phyloP scores from a whole-genome alignment of 2,329 filamentous ascomycete genomes.

The Aspergillus unguis region DNA sequence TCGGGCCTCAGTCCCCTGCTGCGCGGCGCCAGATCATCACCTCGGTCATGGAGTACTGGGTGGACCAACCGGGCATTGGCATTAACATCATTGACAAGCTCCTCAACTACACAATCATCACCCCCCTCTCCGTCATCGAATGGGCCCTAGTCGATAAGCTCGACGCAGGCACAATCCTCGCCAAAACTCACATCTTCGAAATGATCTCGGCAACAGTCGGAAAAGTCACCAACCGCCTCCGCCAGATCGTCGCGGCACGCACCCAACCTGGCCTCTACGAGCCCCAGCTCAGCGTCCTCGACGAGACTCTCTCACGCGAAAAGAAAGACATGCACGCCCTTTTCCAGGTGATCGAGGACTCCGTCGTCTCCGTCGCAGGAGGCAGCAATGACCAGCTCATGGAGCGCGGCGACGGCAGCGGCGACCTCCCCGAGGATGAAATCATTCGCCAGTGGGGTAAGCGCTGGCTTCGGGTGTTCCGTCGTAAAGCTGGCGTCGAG shows the following conservation, averaged over 20 bases:
- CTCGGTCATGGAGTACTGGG: conserved; percentile 90
- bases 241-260: conserved; percentile 69
- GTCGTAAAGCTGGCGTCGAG: conserved; percentile 78
- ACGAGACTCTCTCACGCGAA: conserved; percentile 67
- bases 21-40: conserved; percentile 85
- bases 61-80: conserved; percentile 84
- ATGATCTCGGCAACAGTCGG: conserved; percentile 82
- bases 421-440: conserved; percentile 53
- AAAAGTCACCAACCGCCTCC: conserved; percentile 83
- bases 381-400: conserved; percentile 73
- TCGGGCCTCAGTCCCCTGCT: conserved; percentile 69
- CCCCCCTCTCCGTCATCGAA: conserved; percentile 77
- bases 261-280: conserved; percentile 55
- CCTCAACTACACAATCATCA: conserved; percentile 93
- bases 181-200: conserved; percentile 77
- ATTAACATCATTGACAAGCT: conserved; percentile 94
- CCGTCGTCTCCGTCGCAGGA: conserved; percentile 66
- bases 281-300: conserved; percentile 56
- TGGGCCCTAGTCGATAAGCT: conserved; percentile 76
- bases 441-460: conserved; percentile 76
- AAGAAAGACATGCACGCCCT: conserved; percentile 71
- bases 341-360: conserved; percentile 77
- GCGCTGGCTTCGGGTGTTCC: conserved; percentile 82
- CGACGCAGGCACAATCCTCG: conserved; percentile 64
- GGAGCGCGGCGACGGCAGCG: conserved; percentile 59